Evolutionary conservation across 2,329 filamentous ascomycete species (phyloP), one percentile per base, ranked within the genome.

Genomic region (Furcasterigmium sp.): DNA sequence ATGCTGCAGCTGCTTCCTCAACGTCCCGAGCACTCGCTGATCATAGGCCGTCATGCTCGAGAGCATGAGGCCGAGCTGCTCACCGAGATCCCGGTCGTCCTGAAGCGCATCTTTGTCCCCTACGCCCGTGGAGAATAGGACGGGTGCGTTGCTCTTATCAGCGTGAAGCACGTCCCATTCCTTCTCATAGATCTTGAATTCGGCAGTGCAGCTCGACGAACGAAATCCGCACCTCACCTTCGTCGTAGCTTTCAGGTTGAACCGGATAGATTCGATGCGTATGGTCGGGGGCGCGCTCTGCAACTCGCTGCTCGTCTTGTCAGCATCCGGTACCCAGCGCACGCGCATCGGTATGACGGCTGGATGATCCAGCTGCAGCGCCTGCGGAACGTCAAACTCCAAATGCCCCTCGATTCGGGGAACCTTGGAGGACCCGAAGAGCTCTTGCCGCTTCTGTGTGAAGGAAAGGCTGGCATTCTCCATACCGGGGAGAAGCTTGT

Each of bases 381-480:
- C 46, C 0, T 37, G 38, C 0, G 66, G 65, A 2, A 51, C 47
- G 3, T 53, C 47, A 2, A 62, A 39, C 6, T 57, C 41, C 1
- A 64, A n/a, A 0, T 47, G 42, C 30, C 57, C 66, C 0, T 17
- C 23, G 3, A 66, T 55, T 1, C 39, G 26, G 0, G 67, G 67
- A 1, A 64, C 55, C n/a, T 56, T 62, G 10, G 61, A 57, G 1
- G 57, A 56, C 2, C 47, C 47, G 5, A 69, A 58, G 3, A 64
- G 39, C 26, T 58, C 55, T 8, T 56, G 58, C 1, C 56, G 53
- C 42, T 56, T 64, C 37, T 65, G 59, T 10, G 52, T 58, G 21
- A 68, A 51, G 0, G 56, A 53, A 14, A 68, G 41, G 3, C 60
- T 52, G 1, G 39, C 53, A 4, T 54, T 23, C 17, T 57, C 53